Base-by-base conservation (phyloP, 2,329 filamentous ascomycete genomes). In the Verticillium albo-atrum region DNA sequence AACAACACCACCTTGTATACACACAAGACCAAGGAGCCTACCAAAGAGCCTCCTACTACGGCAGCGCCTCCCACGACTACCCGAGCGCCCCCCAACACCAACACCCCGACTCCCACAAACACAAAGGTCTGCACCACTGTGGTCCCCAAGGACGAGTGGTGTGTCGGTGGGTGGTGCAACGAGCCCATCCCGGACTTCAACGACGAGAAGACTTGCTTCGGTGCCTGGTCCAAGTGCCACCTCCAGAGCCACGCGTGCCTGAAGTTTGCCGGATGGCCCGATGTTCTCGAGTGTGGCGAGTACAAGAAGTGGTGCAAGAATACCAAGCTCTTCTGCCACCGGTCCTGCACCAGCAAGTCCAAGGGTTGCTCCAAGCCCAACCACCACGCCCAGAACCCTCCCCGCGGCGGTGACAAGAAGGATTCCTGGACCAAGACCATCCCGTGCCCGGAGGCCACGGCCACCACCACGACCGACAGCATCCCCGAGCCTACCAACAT, bases 91-190 rank as follows among this genome's bases (percentile, higher is more conserved):
- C 67, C 75, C 20, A 10, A 50, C 35, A 37, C 35, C n/a, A 17
- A 17, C 42, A 23, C 42, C 4, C 6, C 42, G 7, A 23, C 42
- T 3, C 9, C 42, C 20, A 50, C 42, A 7, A 25, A 23, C 20
- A 50, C 20, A n/a, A 50, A 50, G 20, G 68, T 80, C 57, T 85
- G 82, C 71, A 81, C 77, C 10, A 71, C 75, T 54, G 82, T 79
- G 26, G 68, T 72, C 26, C 70, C 79, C 54, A 74, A 71, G 28
- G 85, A 82, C 69, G 82, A 85, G 68, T 85, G 82, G 70, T 73
- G 78, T 63, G 79, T 78, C 63, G 83, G 82, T 53, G 77, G 75
- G 61, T 85, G 82, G 81, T 84, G 81, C 67, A 77, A 76, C 35
- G 74, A 74, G 54, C 75, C 80, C 12, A 68, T 84, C 15, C 82